Evolutionary conservation across 768 basidiomycete species (phyloP).

Genomic region (Saitozyma sp.): DNA sequence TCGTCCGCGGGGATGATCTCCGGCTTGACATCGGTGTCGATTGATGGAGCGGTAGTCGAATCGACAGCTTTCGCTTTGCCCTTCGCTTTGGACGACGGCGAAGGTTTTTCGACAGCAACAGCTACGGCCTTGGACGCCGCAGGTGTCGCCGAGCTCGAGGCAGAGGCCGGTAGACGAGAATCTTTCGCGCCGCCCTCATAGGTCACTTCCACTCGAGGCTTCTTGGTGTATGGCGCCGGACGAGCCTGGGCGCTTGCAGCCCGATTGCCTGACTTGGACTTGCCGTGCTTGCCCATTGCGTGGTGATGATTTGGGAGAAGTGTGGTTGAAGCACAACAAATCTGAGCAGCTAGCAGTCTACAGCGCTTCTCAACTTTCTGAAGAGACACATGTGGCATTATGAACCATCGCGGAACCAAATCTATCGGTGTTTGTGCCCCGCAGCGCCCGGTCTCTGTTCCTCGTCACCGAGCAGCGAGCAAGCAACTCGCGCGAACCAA

Average conservation of each 20-base stretch:
- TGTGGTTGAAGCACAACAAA: neutral
- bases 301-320: neutral
- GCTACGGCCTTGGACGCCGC: neutral
- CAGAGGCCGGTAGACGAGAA: conserved; percentile 4
- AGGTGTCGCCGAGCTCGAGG: conserved; percentile 4
- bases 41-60: neutral
- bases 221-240: conserved; percentile 31
- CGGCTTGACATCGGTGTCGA: neutral
- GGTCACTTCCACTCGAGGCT: conserved; percentile 37
- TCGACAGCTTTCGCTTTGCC: conserved; percentile 27
- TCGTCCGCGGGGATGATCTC: conserved; percentile 1
- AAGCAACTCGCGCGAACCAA: too few species aligned
- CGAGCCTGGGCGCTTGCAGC: conserved; percentile 8
- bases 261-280: neutral
- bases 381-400: too few species aligned
- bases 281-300: conserved; percentile 27
- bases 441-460: too few species aligned
- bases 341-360: too few species aligned
- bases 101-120: neutral
- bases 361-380: too few species aligned
- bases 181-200: conserved; percentile 19
- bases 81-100: conserved; percentile 14
- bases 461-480: too few species aligned
- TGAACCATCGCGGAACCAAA: too few species aligned
- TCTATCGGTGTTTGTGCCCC: too few species aligned